Evolutionary conservation across 495 filamentous ascomycete species (phyloP).

Genomic region (Clavariopsis aquatica): DNA sequence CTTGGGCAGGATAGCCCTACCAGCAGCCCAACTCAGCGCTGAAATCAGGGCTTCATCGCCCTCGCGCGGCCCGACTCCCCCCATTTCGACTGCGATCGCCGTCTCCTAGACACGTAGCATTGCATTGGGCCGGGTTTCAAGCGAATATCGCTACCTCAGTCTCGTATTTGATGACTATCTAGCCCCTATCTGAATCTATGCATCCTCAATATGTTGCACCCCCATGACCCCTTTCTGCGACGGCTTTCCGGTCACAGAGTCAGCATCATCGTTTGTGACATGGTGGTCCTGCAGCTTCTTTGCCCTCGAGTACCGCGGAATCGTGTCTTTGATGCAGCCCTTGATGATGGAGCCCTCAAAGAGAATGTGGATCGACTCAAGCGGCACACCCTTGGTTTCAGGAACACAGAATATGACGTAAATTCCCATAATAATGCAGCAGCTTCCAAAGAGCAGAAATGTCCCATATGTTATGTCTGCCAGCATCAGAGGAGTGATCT

Average conservation of each 20-base stretch:
- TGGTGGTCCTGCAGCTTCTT: slow-evolving; percentile 36
- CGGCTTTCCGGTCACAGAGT: slow-evolving; percentile 10
- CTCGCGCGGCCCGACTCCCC: slow-evolving; percentile 3
- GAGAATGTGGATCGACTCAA: slow-evolving; percentile 37
- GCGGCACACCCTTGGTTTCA: slow-evolving; percentile 36
- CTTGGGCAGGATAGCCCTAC: slow-evolving; percentile 3
- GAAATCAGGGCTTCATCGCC: background rate
- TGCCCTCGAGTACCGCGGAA: slow-evolving; percentile 32
- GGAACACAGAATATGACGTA: slow-evolving; percentile 40
- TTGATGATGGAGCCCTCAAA: slow-evolving; percentile 38
- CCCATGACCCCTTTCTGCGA: slow-evolving; percentile 10
- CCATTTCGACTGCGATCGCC: slow-evolving; percentile 24
- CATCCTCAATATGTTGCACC: slow-evolving; percentile 33
- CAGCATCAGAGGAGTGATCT: slow-evolving; percentile 64
- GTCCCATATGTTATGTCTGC: slow-evolving; percentile 46
- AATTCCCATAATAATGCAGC: slow-evolving; percentile 40
- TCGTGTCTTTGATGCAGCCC: slow-evolving; percentile 31
- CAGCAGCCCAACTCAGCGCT: background rate
- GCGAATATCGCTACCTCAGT: background rate
- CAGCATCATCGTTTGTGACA: slow-evolving; percentile 26
- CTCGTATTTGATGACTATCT: background rate
- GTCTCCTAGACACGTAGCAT: slow-evolving; percentile 32
- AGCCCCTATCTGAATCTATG: slow-evolving; percentile 2
- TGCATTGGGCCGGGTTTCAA: slow-evolving; percentile 5
- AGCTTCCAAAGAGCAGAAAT: slow-evolving; percentile 46